Percentiles rank a stretch among this genome's conserved stretches.
Conservation (phyloP, 1,139 yeast species). For the Pichia sp. region DNA sequence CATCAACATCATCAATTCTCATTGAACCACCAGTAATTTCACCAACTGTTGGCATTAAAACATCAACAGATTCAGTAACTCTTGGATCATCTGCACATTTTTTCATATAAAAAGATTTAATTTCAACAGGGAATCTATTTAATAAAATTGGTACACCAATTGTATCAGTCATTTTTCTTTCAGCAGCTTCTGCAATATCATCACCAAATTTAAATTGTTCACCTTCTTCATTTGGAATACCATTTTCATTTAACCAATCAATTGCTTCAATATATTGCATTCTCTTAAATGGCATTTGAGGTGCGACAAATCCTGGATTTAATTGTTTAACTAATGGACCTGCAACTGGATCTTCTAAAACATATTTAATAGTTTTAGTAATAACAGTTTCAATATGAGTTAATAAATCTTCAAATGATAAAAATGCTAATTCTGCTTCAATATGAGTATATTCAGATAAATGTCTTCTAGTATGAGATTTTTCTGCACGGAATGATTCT, state of each 20-base stretch:
- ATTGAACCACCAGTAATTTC: slow-evolving; percentile 98
- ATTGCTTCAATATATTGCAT: slow-evolving; percentile 87
- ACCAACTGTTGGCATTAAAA: slow-evolving; percentile 97
- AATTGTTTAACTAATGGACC: slow-evolving; percentile 85
- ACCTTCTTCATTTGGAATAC: slow-evolving; percentile 89
- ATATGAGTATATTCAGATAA: slow-evolving; percentile 94
- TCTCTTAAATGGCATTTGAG: slow-evolving; percentile 81
- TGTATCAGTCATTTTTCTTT: slow-evolving; percentile 95
- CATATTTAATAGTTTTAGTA: slow-evolving; percentile 62
- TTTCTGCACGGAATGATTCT: slow-evolving; percentile 99
- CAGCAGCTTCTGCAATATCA: slow-evolving; percentile 99
- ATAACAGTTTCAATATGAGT: slow-evolving; percentile 77
- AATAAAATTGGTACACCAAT: slow-evolving; percentile 88
- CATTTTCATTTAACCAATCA: slow-evolving; percentile 95
- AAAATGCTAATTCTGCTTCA: slow-evolving; percentile 87
- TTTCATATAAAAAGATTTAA: slow-evolving; percentile 97
- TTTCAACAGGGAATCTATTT: slow-evolving; percentile 92
- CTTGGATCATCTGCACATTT: slow-evolving; percentile 84
- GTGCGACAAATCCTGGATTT: slow-evolving; percentile 85
- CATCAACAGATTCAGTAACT: slow-evolving; percentile 97
- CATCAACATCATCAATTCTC: slow-evolving; percentile 84
- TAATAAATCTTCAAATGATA: slow-evolving; percentile 80
- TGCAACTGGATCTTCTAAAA: slow-evolving; percentile 82
- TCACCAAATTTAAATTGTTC: slow-evolving; percentile 92
- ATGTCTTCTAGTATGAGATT: slow-evolving; percentile 98